phyloP scores from a whole-genome alignment of 2,329 filamentous ascomycete genomes.

The Phaeosphaeriaceae sp. region DNA sequence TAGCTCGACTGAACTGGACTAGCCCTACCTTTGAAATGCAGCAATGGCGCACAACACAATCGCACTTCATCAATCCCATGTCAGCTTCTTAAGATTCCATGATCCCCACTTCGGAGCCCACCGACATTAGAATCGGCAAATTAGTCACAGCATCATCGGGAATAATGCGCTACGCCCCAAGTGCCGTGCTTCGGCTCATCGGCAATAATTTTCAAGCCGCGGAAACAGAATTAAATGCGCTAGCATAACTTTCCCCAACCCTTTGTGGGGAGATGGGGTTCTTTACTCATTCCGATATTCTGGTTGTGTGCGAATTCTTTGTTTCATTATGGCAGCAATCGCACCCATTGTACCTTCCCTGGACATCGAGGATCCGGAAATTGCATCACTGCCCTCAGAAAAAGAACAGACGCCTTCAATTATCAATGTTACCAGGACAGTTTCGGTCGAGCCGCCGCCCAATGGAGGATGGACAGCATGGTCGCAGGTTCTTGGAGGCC shows the following conservation, averaged over 20 bases:
- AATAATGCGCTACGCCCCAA: neutral
- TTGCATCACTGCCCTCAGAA: neutral
- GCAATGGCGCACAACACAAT: neutral
- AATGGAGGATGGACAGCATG: slow-evolving; percentile 57
- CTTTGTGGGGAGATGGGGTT: neutral
- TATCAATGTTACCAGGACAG: slow-evolving; percentile 8
- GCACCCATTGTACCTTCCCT: neutral
- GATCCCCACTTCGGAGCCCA: neutral
- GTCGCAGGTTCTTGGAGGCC: slow-evolving; percentile 50
- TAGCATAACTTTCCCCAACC: neutral
- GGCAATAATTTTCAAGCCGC: neutral
- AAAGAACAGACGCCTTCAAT: neutral
- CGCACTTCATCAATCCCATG: neutral
- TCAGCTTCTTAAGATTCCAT: neutral
- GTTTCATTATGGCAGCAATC: neutral
- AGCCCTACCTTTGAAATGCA: neutral
- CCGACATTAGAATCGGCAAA: neutral
- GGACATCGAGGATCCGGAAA: neutral
- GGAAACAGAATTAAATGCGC: neutral
- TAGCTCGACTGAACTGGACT: neutral
- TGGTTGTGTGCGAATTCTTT: neutral
- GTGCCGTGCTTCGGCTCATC: neutral
- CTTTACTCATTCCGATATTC: neutral
- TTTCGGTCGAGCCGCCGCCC: slow-evolving; percentile 22
- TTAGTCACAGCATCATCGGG: neutral